Conservation (phyloP, 805 yeast species). For the Zygotorulaspora chibaensis region DNA sequence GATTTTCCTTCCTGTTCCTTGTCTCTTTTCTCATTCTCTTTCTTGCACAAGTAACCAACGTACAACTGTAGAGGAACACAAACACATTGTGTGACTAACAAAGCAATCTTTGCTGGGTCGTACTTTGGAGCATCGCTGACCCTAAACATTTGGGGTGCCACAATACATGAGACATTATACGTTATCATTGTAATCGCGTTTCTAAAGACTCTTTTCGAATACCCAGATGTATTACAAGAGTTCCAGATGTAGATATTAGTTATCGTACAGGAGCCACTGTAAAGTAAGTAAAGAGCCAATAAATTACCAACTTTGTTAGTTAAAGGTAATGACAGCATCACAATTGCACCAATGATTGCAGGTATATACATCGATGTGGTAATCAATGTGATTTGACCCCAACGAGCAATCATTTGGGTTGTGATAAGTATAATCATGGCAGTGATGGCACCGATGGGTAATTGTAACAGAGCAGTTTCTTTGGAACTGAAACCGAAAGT, state of each 20-base stretch:
- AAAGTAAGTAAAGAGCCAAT: constrained; percentile 45
- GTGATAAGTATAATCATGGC: constrained; percentile 40
- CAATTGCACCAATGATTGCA: constrained; percentile 48
- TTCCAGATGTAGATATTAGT: constrained; percentile 60
- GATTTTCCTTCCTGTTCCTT: constrained; percentile 32
- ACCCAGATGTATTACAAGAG: constrained; percentile 58
- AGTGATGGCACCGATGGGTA: constrained; percentile 54
- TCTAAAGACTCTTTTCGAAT: constrained; percentile 52
- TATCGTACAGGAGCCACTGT: constrained; percentile 55
- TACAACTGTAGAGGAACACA: constrained; percentile 42
- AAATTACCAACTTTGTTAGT: constrained; percentile 43
- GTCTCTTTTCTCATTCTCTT: constrained; percentile 52
- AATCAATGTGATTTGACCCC: constrained; percentile 37
- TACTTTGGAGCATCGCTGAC: constrained; percentile 49
- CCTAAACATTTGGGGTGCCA: constrained; percentile 63
- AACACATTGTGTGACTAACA: constrained; percentile 47
- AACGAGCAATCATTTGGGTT: constrained; percentile 37
- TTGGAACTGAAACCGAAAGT: constrained; percentile 47
- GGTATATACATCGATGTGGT: constrained; percentile 40
- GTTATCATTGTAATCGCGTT: constrained; percentile 54
- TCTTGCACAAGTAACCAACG: constrained; percentile 41
- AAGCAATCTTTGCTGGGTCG: constrained; percentile 53
- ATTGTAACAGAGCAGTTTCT: constrained; percentile 47
- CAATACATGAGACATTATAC: constrained; percentile 54
- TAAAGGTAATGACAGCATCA: constrained; percentile 38